Percentiles rank a stretch among this genome's conserved stretches.
Evolutionary conservation across 345 rosid genomes (phyloP).

Genomic region (Linum tenue): DNA sequence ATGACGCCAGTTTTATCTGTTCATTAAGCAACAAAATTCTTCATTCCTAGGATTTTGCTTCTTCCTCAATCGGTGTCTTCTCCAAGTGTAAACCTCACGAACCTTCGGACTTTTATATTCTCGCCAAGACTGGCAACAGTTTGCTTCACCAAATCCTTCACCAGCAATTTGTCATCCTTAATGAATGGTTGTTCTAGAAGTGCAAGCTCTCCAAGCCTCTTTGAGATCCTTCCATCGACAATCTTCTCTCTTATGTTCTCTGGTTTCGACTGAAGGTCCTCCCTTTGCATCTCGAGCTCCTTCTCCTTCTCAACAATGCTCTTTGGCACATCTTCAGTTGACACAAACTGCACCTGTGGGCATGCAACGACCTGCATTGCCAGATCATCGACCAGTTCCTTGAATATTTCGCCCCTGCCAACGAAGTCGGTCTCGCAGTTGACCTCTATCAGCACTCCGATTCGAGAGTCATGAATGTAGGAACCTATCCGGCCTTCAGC

Average conservation of each 20-base stretch:
- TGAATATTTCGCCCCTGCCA: constrained; percentile 81
- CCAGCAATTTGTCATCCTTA: constrained; percentile 57
- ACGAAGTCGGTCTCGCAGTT: constrained; percentile 95
- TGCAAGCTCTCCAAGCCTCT: constrained; percentile 76
- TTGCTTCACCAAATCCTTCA: constrained; percentile 77
- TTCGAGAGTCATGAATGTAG: constrained; percentile 83
- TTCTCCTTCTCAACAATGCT: constrained; percentile 49
- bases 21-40: too few species aligned
- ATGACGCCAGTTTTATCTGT: too few species aligned
- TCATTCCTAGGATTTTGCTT: too few species aligned
- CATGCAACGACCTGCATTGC: constrained; percentile 91
- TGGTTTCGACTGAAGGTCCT: constrained; percentile 77
- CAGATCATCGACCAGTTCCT: constrained; percentile 79
- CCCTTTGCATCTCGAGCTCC: constrained; percentile 89
- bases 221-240: constrained; percentile 76
- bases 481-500: constrained; percentile 94
- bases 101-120: constrained; percentile 73
- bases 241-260: constrained; percentile 82
- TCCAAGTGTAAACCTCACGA: constrained; percentile 62
- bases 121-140: constrained; percentile 84
- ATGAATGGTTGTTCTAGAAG: constrained; percentile 74
- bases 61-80: constrained; percentile 27
- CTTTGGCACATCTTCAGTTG: constrained; percentile 59
- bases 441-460: constrained; percentile 85
- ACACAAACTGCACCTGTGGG: constrained; percentile 73